Evolutionary conservation across 73 alveolate genomes (phyloP), one percentile per base, ranked within the genome.

Genomic region (Stentor coeruleus): DNA sequence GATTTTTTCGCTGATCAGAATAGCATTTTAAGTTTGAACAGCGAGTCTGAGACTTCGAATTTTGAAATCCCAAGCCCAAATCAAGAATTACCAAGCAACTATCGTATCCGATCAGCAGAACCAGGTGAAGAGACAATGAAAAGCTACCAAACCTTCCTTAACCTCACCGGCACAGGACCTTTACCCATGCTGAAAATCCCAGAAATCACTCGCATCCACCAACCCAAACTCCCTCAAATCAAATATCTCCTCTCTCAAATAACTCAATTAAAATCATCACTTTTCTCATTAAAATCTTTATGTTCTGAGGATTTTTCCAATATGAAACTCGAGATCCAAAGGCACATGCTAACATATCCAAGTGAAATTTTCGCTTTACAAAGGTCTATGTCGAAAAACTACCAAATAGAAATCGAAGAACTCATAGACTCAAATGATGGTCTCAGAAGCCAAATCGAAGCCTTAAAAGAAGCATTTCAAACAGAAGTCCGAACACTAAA

Each of bases 371-470:
- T 11, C 20, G 20, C 6, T 11, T 11, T 11, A 49, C 20, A 11
- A 20, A 20, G 28, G 6, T 49, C 20, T 49, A 6, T 49, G 6
- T 49, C 20, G 66, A 49, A 49, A 49, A 49, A 49, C 28, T 49
- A 6, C 20, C 6, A 49, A 49, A 6, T 11, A 49, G 66, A 49
- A 49, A 49, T 49, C 6, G 66, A 49, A 49, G 66, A 49, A 11
- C 20, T 76, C 31, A 31, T 57, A 6, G 81, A 36, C 41, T 38
- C 38, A 3, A 35, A 38, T 41, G 76, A 82, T 28, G 35, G 38
- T 39, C 84, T 39, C 14, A 60, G 88, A 49, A 82, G 49, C 59
- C 59, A 39, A 26, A 33, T 36, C n/a, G 35, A 40, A 3, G 36
- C 75, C 28, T 3, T 40, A 3, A 31, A 37, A 74, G 82, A 11